These are phyloP conservation scores for Apiospora koreana DNA, from an alignment of 2,329 filamentous ascomycete species.

Conservation along the genomic window DNA sequence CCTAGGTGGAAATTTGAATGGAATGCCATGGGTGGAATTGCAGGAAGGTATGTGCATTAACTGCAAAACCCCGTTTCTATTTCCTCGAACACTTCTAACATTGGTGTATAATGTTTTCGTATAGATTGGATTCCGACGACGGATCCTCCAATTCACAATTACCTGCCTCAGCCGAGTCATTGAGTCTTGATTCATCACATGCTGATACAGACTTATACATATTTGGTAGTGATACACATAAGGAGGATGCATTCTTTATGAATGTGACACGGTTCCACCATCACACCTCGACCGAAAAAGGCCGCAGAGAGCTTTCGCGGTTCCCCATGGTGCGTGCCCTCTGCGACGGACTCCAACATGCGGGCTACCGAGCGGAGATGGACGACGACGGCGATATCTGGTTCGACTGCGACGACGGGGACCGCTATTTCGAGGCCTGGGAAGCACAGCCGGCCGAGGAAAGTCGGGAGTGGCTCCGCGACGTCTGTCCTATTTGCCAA, in stretches of 20 bases:
- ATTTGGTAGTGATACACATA: no score
- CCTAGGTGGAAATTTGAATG: no score
- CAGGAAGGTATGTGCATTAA: no score
- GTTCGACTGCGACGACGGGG: slow-evolving; percentile 2
- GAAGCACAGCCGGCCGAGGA: background rate
- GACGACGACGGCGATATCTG: background rate
- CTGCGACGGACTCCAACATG: background rate
- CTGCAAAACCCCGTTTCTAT: no score
- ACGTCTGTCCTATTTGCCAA: background rate
- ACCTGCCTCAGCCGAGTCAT: no score
- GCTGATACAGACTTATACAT: no score
- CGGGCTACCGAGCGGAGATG: slow-evolving; percentile 8
- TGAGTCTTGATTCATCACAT: no score
- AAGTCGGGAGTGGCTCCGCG: background rate
- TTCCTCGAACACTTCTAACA: no score
- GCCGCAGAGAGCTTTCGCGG: background rate
- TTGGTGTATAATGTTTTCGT: no score
- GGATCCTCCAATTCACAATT: no score
- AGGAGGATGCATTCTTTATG: background rate
- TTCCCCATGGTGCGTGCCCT: background rate
- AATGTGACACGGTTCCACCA: background rate
- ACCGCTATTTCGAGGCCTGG: background rate
- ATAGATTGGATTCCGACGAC: no score
- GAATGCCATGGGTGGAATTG: no score
- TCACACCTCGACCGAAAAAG: background rate